Percentiles rank a stretch among this genome's conserved stretches.
Evolutionary conservation across 345 rosid species (phyloP).

Genomic region (Lepidium africanum): DNA sequence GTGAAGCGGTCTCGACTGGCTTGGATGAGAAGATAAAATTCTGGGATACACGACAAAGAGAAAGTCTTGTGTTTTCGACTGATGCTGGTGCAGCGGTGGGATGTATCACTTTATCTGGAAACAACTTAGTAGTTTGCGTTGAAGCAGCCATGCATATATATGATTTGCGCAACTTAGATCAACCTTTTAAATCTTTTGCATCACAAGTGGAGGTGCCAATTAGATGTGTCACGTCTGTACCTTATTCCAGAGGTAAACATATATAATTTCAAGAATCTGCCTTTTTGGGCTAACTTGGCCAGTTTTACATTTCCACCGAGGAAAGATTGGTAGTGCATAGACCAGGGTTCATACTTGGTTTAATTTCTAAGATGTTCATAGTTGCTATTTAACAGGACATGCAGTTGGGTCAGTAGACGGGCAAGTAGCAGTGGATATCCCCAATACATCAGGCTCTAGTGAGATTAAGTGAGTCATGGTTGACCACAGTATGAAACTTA

Average conservation of each 20-base stretch:
- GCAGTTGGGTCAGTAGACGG: slow-evolving; percentile 90
- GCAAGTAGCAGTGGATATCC: slow-evolving; percentile 57
- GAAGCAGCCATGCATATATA: slow-evolving; percentile 55
- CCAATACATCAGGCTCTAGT: slow-evolving; percentile 33
- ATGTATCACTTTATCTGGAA: slow-evolving; percentile 64
- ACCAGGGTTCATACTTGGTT: neutral
- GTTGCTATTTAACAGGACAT: slow-evolving; percentile 47
- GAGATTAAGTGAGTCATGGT: slow-evolving; percentile 43
- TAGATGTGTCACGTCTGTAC: slow-evolving; percentile 52
- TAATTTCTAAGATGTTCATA: neutral
- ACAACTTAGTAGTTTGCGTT: slow-evolving; percentile 51
- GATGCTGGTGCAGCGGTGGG: slow-evolving; percentile 37
- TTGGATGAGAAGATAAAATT: slow-evolving; percentile 65
- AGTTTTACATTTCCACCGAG: neutral
- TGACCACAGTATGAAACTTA: neutral
- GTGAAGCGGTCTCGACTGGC: slow-evolving; percentile 61
- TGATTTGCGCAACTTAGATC: slow-evolving; percentile 62
- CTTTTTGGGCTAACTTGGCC: slow-evolving; percentile 34
- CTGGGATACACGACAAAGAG: slow-evolving; percentile 56
- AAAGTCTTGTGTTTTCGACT: slow-evolving; percentile 20
- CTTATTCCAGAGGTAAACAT: slow-evolving; percentile 53
- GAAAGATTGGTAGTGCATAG: neutral
- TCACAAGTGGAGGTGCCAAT: slow-evolving; percentile 43
- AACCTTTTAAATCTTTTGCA: slow-evolving; percentile 39
- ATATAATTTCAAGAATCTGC: slow-evolving; percentile 17